Percentiles rank a stretch among this genome's conserved stretches.
Conservation (phyloP, 139 green algal genomes). For the Chlorella sp. region DNA sequence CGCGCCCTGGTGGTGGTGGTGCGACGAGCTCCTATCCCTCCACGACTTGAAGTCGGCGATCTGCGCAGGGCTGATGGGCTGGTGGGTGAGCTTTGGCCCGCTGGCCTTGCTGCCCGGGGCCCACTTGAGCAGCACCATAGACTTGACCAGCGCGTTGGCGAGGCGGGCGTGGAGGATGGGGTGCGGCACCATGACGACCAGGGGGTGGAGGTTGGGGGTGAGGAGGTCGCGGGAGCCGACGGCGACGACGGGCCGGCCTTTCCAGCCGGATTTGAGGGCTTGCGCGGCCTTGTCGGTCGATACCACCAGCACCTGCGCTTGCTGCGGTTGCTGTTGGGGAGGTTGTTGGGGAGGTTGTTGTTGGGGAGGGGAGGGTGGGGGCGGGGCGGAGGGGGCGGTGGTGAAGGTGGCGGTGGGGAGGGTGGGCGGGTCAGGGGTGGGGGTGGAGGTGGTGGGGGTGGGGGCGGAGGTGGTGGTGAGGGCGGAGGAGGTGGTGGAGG, state of each 20-base stretch:
- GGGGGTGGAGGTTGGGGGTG: slow-evolving; percentile 31
- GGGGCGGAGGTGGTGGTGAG: too few relatives aligned
- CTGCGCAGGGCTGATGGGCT: slow-evolving; percentile 9
- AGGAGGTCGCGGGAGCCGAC: slow-evolving; percentile 36
- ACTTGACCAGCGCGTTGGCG: slow-evolving; percentile 26
- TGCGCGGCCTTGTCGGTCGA: slow-evolving; percentile 20
- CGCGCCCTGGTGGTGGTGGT: background rate
- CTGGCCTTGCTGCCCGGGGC: background rate
- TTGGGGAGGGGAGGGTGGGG: too few relatives aligned
- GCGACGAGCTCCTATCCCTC: background rate
- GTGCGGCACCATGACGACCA: slow-evolving; percentile 23
- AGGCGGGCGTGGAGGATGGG: slow-evolving; percentile 25
- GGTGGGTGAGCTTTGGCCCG: background rate
- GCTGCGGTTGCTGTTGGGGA: background rate
- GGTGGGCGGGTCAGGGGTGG: too few relatives aligned
- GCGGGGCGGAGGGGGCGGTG: too few relatives aligned
- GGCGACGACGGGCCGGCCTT: slow-evolving; percentile 46
- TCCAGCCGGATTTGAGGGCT: slow-evolving; percentile 42
- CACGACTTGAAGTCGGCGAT: slow-evolving; percentile 6
- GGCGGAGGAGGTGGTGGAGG: background rate
- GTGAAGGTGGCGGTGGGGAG: too few relatives aligned
- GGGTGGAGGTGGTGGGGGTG: too few relatives aligned
- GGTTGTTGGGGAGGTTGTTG: too few relatives aligned
- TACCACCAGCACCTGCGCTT: slow-evolving; percentile 45
- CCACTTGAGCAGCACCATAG: slow-evolving; percentile 29